phyloP scores from a whole-genome alignment of 2,329 filamentous ascomycete species.

The Colletotrichum sublineola region DNA sequence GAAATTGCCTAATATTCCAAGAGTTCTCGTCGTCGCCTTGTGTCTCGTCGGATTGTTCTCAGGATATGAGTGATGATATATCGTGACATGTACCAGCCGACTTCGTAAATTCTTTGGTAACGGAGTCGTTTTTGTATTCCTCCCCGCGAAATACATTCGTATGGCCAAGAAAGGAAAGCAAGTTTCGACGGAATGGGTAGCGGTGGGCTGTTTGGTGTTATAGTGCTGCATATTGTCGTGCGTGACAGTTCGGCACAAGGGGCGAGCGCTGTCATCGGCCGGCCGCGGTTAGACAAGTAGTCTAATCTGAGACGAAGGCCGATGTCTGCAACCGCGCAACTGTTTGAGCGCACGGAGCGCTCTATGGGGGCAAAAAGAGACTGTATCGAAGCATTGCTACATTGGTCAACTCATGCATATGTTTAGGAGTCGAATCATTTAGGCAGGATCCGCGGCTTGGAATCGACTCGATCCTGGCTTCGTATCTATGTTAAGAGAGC shows the following conservation, averaged over 20 bases:
- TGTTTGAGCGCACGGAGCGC: slow-evolving; percentile 42
- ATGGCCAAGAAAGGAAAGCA: slow-evolving; percentile 10
- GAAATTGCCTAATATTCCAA: neutral
- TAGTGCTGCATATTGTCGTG: slow-evolving; percentile 31
- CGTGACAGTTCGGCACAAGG: slow-evolving; percentile 37
- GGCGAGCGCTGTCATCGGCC: slow-evolving; percentile 38
- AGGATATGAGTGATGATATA: neutral
- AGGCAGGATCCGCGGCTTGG: slow-evolving; percentile 20
- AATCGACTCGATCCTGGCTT: slow-evolving; percentile 36
- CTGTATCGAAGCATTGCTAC: slow-evolving; percentile 32
- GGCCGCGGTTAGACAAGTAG: slow-evolving; percentile 39
- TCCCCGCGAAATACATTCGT: slow-evolving; percentile 34
- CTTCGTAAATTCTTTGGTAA: slow-evolving; percentile 10
- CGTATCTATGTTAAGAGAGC: slow-evolving; percentile 20
- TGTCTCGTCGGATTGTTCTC: neutral
- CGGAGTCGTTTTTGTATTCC: slow-evolving; percentile 32
- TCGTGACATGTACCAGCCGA: neutral
- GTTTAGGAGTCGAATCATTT: neutral
- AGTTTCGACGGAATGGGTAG: neutral
- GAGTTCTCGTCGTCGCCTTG: slow-evolving; percentile 12
- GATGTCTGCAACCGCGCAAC: slow-evolving; percentile 41
- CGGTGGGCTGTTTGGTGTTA: slow-evolving; percentile 34
- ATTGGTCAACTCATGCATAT: slow-evolving; percentile 39
- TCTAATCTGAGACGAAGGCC: slow-evolving; percentile 40
- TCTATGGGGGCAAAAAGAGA: slow-evolving; percentile 28